Base-by-base conservation (phyloP, 2,329 filamentous ascomycete species). In the Sclerotinia trifoliorum region DNA sequence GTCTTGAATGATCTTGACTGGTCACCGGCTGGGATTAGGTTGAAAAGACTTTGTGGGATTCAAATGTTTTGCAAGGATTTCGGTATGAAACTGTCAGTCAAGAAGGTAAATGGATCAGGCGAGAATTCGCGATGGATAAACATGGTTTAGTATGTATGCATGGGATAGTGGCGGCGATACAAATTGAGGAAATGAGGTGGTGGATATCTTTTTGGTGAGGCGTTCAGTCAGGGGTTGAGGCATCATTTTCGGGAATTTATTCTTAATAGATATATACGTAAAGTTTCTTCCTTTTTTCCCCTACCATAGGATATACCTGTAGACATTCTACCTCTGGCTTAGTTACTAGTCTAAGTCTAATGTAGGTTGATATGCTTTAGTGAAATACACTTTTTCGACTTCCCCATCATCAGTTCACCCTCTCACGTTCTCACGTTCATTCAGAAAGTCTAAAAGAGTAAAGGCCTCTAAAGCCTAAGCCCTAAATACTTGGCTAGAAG, bases 161-260 rank as follows among this genome's bases (percentile, higher is more conserved):
- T 62, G 60, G 46, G 46, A 61, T 61, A 35, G 58, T 65, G 51
- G 63, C 63, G 63, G 39, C 52, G 52, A 48, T 57, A 32, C 24
- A 52, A 19, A 39, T 52, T 44, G 24, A 44, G 51, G 51, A 66
- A 66, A 66, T 66, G 44, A 63, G 48, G 64, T 58, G 54, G 64
- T 66, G 64, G 62, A 65, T 51, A 55, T 4, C 39, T 7, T 7
- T 7, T 29, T 60, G 39, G 24, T 44, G 29, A 62, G 29, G 58
- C 46, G 17, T 62, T 42, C 15, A 39, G 58, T 62, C 46, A 62
- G 60, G 60, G 60, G 60, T 49, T 51, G 19, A n/a, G 26, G 5
- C 24, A 62, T n/a, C 15, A 24, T 39, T 39, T 39, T 26, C 35
- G 21, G 32, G 35, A 19, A n/a, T 56, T 56, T 7, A 35, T 13